Base-by-base conservation (phyloP, 768 basidiomycete genomes). In the Mycena olivaceomarginata region DNA sequence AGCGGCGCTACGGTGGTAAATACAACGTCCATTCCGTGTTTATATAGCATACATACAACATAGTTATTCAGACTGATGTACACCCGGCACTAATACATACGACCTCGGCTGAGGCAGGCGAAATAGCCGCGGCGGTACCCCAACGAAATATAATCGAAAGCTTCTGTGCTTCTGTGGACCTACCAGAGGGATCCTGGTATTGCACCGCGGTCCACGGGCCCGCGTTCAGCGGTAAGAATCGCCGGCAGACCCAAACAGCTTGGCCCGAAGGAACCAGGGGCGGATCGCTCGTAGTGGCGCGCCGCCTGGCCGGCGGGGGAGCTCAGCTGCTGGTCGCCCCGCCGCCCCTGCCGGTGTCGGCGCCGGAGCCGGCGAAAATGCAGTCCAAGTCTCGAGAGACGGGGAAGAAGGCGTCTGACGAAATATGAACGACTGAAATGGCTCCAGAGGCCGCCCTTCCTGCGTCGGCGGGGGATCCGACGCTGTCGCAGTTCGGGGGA, bases 1-100 rank as follows among this genome's bases (percentile, higher is more conserved):
- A 31, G 31, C 31, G 31, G 4, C 31, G 31, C 31, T 31, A 31
- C 4, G 4, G 31, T 31, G 31, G 31, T 31, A 31, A 31, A 31
- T 31, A 31, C 4, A 31, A 31, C 4, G 31, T 31, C 31, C 31
- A 31, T 31, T 31, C 31, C 31, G 31, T 4, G 31, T 31, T 31
- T 31, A 31, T 31, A 31, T 31, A 31, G 31, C 31, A 13, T 31
- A 59, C 10, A 59, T 59, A 59, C 57, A 31, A 59, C 22, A 59
- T 5, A 13, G 31, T 59, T 63, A 76, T 76, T 71, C 72, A 56
- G 69, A 75, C 46, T 67, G 67, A 60, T 71, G 81, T 82, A 82
- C 82, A 68, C 82, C 82, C 45, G 82, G 82, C 80, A 82, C 82
- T 74, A 79, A 81, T 81, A 80, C 77, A 80, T 79, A 81, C 39